Percentiles rank a stretch among this genome's conserved stretches.
These are phyloP conservation scores for Neofusicoccum kwambonambiense DNA, from an alignment of 2,329 filamentous ascomycete genomes.

Conservation along the genomic window DNA sequence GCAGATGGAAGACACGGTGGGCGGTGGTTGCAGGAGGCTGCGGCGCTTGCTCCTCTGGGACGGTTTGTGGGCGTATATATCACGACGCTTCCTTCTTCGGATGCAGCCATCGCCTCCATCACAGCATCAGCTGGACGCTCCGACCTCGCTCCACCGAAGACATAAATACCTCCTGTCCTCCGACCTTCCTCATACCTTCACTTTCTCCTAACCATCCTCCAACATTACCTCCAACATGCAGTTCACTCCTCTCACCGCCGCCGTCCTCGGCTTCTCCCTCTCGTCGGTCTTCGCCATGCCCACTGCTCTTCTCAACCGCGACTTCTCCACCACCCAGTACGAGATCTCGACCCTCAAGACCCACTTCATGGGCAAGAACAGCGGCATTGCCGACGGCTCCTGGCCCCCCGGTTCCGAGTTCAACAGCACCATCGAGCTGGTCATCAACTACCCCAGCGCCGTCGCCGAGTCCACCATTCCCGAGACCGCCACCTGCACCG, in stretches of 20 bases:
- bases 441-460: slow-evolving; percentile 16
- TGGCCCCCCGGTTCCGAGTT: slow-evolving; percentile 27
- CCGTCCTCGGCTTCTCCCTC: background rate
- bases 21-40: too few species aligned
- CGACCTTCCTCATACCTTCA: background rate
- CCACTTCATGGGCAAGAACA: slow-evolving; percentile 30
- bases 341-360: slow-evolving; percentile 26
- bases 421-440: slow-evolving; percentile 28
- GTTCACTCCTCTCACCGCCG: background rate
- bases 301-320: background rate
- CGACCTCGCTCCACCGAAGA: too few species aligned
- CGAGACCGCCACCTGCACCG: slow-evolving; percentile 18
- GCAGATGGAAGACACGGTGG: too few species aligned
- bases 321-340: slow-evolving; percentile 14
- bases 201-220: background rate
- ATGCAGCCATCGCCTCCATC: too few species aligned
- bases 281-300: background rate
- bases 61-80: too few species aligned
- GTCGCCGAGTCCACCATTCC: slow-evolving; percentile 14
- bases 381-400: slow-evolving; percentile 25
- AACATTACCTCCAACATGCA: background rate
- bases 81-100: too few species aligned
- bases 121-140: too few species aligned
- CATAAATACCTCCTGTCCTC: background rate
- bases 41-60: too few species aligned